Conservation (phyloP, 1,284 basidiomycete genomes). For the Sporisorium scitamineum region DNA sequence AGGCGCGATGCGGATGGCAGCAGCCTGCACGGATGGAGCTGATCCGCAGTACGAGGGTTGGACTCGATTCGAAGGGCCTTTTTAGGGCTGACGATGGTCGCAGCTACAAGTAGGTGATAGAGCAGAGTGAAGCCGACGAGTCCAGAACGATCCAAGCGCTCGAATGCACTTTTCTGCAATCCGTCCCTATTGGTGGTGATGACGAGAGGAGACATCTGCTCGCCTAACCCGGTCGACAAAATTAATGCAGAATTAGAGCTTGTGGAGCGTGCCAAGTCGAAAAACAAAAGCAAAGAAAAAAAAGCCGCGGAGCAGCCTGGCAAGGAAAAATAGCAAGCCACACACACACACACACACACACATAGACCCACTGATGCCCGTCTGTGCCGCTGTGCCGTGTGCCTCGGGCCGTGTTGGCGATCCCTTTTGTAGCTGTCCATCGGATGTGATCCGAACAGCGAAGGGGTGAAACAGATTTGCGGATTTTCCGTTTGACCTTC, state of each 20-base stretch:
- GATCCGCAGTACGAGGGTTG: neutral
- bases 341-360: neutral
- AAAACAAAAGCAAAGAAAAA: neutral
- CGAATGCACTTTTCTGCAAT: neutral
- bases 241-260: neutral
- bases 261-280: neutral
- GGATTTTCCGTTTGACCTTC: constrained; percentile 7
- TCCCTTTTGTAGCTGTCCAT: neutral
- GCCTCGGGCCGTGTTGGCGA: neutral
- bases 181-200: neutral
- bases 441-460: constrained; percentile 23
- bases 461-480: neutral
- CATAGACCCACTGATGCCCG: neutral
- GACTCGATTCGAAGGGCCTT: neutral
- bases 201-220: neutral
- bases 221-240: neutral
- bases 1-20: neutral
- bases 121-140: neutral
- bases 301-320: neutral
- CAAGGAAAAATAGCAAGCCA: neutral
- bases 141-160: neutral
- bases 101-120: neutral
- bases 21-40: neutral
- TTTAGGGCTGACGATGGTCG: neutral
- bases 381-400: neutral